Conservation (phyloP, 1,139 yeast genomes). For the Arxiozyma bovina region DNA sequence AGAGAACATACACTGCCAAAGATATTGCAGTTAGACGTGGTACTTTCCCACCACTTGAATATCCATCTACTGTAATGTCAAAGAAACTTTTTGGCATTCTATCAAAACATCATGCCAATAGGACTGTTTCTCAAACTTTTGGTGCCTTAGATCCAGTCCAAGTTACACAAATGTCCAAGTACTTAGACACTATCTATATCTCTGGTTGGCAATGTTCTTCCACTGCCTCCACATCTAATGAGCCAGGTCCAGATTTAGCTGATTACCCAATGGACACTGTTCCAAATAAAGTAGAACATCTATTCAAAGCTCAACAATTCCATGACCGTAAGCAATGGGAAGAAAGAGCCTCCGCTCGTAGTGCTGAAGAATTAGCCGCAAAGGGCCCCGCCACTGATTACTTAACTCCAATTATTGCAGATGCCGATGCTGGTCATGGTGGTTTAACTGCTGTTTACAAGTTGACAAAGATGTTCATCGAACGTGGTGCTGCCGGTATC, state of each 20-base stretch:
- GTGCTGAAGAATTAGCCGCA: conserved; percentile 36
- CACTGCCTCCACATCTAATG: conserved; percentile 93
- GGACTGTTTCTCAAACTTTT: conserved; percentile 79
- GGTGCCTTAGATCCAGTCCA: conserved; percentile 97
- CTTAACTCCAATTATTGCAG: conserved; percentile 90
- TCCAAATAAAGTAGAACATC: conserved; percentile 95
- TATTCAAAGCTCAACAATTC: conserved; percentile 93
- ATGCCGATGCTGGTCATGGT: conserved; percentile 98
- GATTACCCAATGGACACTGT: conserved; percentile 98
- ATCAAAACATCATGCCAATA: conserved; percentile 61
- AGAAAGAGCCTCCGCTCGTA: conserved; percentile 68
- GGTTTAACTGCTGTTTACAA: conserved; percentile 94
- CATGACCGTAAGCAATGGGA: conserved; percentile 96
- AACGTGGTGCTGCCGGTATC: conserved; percentile 98
- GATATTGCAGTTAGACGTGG: conserved; percentile 90
- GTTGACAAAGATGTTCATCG: conserved; percentile 91
- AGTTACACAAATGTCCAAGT: conserved; percentile 92
- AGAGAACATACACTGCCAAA: conserved; percentile 80
- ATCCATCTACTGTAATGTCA: conserved; percentile 76
- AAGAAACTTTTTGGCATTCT: conserved; percentile 68
- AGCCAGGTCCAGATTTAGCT: conserved; percentile 96
- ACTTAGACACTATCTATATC: conserved; percentile 84
- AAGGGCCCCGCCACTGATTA: conserved; percentile 56
- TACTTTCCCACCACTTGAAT: conserved; percentile 48
- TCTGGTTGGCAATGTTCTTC: conserved; percentile 99